Evolutionary conservation across 768 basidiomycete genomes (phyloP).

Genomic region (Amanita brunnescens): DNA sequence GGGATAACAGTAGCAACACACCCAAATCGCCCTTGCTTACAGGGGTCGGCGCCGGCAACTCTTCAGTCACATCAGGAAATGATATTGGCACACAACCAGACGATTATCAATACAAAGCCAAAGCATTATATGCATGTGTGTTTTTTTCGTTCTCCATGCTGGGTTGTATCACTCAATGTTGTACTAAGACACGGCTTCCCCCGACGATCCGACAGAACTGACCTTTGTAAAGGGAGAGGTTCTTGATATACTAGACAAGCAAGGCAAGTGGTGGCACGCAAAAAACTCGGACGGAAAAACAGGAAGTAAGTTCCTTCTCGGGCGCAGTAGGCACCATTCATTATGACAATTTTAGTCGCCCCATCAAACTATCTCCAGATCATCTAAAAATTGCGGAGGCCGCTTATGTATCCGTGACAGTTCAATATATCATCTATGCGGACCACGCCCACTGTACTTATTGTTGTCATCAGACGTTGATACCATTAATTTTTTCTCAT

Average conservation of each 20-base stretch:
- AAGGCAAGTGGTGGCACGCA: conserved; percentile 92
- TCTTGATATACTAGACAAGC: conserved; percentile 87
- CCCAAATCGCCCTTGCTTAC: conserved; percentile 62
- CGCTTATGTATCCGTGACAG: not conserved
- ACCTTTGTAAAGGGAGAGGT: conserved; percentile 89
- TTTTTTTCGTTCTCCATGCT: conserved; percentile 12
- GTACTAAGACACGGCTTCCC: conserved; percentile 74
- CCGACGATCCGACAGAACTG: conserved; percentile 95
- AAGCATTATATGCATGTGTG: conserved; percentile 86
- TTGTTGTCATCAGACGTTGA: not conserved
- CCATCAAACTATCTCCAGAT: conserved; percentile 83
- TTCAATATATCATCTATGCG: not conserved
- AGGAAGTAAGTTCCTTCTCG: conserved; percentile 54
- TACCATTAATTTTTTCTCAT: not conserved
- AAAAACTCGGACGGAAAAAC: conserved; percentile 64
- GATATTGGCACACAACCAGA: conserved; percentile 27
- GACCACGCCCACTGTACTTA: not conserved
- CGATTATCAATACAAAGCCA: conserved; percentile 63
- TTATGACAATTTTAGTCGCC: conserved; percentile 42
- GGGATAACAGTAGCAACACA: conserved; percentile 35
- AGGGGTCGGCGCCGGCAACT: conserved; percentile 53
- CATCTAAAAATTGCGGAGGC: conserved; percentile 33
- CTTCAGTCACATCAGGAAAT: conserved; percentile 15
- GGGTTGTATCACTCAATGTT: conserved; percentile 15
- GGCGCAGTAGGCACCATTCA: conserved; percentile 5